phyloP scores from a whole-genome alignment of 148 eudicot genomes.

The Silene latifolia region DNA sequence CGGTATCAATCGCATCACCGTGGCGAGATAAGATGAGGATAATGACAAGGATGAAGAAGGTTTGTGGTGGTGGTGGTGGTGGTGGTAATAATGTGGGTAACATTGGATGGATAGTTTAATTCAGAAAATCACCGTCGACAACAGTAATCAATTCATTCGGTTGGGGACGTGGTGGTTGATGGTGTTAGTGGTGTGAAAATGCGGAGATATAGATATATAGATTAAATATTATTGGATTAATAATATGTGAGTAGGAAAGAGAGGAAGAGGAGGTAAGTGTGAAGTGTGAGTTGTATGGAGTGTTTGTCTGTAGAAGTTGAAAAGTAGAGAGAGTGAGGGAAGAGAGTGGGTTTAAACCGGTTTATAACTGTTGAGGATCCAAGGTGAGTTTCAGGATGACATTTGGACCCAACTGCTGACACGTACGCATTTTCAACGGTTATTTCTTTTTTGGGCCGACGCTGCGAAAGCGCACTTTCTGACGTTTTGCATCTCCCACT shows the following conservation, averaged over 20 bases:
- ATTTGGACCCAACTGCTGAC: conserved; percentile 32
- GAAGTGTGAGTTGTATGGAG: background rate
- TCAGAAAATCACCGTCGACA: too few relatives aligned
- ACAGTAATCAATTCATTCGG: too few relatives aligned
- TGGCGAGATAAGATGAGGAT: conserved; percentile 4
- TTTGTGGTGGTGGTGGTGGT: background rate
- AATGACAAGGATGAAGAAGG: background rate
- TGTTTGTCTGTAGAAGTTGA: background rate
- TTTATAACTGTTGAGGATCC: conserved; percentile 27
- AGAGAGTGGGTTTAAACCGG: too few relatives aligned
- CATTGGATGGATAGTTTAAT: conserved; percentile 1
- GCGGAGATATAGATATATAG: background rate
- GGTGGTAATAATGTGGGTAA: background rate
- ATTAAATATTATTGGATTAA: background rate
- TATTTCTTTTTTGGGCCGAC: conserved; percentile 24
- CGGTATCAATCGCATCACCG: background rate
- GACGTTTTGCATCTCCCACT: too few relatives aligned
- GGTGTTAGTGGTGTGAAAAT: background rate
- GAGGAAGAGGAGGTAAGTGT: background rate
- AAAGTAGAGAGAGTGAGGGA: background rate
- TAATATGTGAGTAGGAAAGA: conserved; percentile 6
- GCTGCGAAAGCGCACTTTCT: too few relatives aligned
- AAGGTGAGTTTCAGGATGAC: conserved; percentile 16
- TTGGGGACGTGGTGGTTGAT: too few relatives aligned
- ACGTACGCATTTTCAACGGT: conserved; percentile 51